A percentile compares a stretch with the other conserved stretches of the same genome.
Evolutionary conservation across 495 filamentous ascomycete genomes (phyloP).

Genomic region (Astrothelium subdiscretum): DNA sequence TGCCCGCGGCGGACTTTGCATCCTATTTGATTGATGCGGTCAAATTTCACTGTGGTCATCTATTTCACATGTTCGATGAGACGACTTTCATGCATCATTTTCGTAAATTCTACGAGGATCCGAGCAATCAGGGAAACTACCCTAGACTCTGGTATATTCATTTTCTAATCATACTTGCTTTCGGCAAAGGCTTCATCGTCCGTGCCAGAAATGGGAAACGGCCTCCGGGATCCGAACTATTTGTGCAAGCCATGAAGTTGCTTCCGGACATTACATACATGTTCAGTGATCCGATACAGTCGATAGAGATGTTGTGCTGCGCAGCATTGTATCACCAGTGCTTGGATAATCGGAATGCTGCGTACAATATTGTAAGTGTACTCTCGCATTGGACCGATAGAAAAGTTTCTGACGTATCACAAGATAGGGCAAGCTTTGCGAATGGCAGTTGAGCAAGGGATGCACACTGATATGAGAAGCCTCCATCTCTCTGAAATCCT

Average conservation of each 20-base stretch:
- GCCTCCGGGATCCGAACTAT: slow-evolving; percentile 30
- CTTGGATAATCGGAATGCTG: slow-evolving; percentile 29
- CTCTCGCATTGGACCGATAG: neutral
- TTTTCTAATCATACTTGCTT: slow-evolving; percentile 34
- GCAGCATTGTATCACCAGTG: slow-evolving; percentile 33
- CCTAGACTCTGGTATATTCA: slow-evolving; percentile 34
- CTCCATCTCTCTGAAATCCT: slow-evolving; percentile 24
- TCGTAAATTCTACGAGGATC: slow-evolving; percentile 27
- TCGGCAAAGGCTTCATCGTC: slow-evolving; percentile 35
- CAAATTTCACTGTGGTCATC: slow-evolving; percentile 34
- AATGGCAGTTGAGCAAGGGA: slow-evolving; percentile 32
- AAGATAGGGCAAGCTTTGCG: slow-evolving; percentile 37
- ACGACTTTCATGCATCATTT: slow-evolving; percentile 30
- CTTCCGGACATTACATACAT: slow-evolving; percentile 30
- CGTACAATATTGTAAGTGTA: slow-evolving; percentile 30
- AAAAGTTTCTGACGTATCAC: neutral
- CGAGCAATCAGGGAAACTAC: slow-evolving; percentile 16
- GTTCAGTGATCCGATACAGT: slow-evolving; percentile 26
- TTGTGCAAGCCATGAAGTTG: slow-evolving; percentile 32
- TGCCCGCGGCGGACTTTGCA: slow-evolving; percentile 32
- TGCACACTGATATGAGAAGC: slow-evolving; percentile 35
- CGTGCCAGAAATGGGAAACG: slow-evolving; percentile 24
- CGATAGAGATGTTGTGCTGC: slow-evolving; percentile 35
- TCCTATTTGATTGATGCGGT: slow-evolving; percentile 35
- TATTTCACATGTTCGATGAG: slow-evolving; percentile 38